Percentiles rank a stretch among this genome's conserved stretches.
phyloP scores from a whole-genome alignment of 1,284 basidiomycete genomes.

The Fomitopsis palustris region DNA sequence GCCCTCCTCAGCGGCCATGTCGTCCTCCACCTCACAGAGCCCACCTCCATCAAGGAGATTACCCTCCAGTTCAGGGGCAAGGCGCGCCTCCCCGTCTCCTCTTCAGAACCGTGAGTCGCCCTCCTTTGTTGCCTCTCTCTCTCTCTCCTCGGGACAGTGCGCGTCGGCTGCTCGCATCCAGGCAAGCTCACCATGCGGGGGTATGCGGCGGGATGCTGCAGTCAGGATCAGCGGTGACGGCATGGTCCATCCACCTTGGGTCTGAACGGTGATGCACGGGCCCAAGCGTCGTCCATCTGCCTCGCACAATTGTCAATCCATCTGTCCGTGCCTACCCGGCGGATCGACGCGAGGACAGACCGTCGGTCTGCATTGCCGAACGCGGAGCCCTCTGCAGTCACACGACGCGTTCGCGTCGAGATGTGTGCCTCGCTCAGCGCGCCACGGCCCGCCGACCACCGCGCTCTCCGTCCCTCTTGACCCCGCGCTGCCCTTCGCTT shows the following conservation, averaged over 20 bases:
- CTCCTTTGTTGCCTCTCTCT: not conserved
- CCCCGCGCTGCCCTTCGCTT: not conserved
- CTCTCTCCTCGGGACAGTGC: not conserved
- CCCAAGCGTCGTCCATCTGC: not conserved
- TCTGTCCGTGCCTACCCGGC: not conserved
- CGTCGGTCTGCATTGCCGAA: not conserved
- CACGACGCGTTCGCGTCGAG: not conserved
- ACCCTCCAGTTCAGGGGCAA: constrained; percentile 83
- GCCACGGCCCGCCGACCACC: not conserved
- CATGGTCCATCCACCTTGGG: too few species aligned
- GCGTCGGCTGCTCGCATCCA: not conserved
- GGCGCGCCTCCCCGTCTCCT: constrained; percentile 63
- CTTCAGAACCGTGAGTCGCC: constrained; percentile 61
- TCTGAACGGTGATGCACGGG: too few species aligned
- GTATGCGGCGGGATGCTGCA: not conserved
- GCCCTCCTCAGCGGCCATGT: constrained; percentile 74
- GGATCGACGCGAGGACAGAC: not conserved
- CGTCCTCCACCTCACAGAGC: constrained; percentile 73
- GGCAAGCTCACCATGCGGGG: not conserved
- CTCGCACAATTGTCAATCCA: not conserved
- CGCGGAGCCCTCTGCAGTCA: not conserved
- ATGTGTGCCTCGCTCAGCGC: not conserved
- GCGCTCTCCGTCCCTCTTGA: not conserved
- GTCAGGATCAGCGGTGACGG: too few species aligned
- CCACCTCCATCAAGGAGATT: constrained; percentile 84